Evolutionary conservation across 139 green algal genomes (phyloP).

Genomic region (Volvox africanus): DNA sequence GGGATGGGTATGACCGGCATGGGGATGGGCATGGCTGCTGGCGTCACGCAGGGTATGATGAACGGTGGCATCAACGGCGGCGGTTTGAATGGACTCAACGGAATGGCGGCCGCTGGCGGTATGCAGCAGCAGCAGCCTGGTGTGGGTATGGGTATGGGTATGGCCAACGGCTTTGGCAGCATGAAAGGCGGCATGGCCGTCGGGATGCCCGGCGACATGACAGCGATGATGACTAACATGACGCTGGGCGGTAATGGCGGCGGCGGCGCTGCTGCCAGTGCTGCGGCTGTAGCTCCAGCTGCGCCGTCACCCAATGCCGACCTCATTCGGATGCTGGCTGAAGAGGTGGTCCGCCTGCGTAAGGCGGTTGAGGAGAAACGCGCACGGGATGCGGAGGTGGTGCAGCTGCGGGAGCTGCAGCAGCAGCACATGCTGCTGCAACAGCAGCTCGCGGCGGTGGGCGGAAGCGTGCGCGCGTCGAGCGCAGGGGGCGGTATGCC

Average conservation of each 20-base stretch:
- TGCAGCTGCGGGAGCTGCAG: constrained; percentile 17
- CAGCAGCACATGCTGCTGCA: constrained; percentile 40
- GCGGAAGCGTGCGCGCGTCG: not conserved
- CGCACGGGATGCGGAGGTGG: not conserved
- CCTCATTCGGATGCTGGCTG: constrained; percentile 54
- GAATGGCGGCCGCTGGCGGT: not conserved
- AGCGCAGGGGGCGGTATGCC: constrained; percentile 23
- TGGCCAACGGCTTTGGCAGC: not conserved
- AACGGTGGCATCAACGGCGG: not conserved
- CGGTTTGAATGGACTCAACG: not conserved
- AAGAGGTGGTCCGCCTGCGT: constrained; percentile 48
- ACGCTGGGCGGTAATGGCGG: not conserved
- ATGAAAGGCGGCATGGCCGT: not conserved
- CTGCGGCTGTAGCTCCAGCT: not conserved
- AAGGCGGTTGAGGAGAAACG: constrained; percentile 56
- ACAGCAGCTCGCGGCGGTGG: constrained; percentile 10
- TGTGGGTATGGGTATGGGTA: not conserved
- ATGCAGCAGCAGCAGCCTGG: not conserved
- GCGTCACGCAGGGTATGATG: not conserved
- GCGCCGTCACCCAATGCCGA: constrained; percentile 19
- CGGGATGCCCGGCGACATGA: not conserved
- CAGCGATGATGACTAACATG: constrained; percentile 32
- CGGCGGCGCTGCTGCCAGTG: not conserved
- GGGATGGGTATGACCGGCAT: constrained; percentile 30
- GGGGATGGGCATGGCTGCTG: constrained; percentile 30